Conservation (phyloP, 2,329 filamentous ascomycete genomes). For the Apiospora saccharicola region DNA sequence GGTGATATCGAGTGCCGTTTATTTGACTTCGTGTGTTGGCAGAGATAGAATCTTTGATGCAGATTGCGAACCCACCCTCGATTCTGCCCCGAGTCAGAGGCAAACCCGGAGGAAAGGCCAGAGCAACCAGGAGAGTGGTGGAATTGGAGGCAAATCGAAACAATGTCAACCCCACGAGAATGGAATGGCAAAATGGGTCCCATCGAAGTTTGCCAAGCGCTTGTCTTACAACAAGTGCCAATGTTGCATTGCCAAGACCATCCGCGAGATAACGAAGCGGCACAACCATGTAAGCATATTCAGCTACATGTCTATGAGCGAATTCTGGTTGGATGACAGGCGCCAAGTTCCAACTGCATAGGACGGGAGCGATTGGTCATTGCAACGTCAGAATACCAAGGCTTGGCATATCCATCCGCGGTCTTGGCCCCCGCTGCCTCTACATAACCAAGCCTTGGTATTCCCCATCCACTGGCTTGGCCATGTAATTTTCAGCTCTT, state of each 20-base stretch:
- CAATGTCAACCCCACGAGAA: neutral
- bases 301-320: conserved; percentile 6
- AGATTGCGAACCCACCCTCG: conserved; percentile 14
- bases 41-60: neutral
- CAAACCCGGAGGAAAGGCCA: neutral
- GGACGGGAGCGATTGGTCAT: conserved; percentile 6
- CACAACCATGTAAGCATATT: neutral
- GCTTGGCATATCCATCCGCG: conserved; percentile 9
- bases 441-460: conserved; percentile 14
- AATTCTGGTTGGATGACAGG: neutral
- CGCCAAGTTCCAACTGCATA: neutral
- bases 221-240: neutral
- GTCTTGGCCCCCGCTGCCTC: conserved; percentile 1
- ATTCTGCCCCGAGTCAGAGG: neutral
- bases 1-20: neutral
- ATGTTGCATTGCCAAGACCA: conserved; percentile 13
- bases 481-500: neutral
- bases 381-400: conserved; percentile 11
- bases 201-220: neutral
- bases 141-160: neutral
- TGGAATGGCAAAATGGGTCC: neutral
- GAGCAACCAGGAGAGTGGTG: neutral
- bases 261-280: neutral
- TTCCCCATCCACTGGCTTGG: neutral
- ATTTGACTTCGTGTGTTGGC: neutral